A percentile compares a stretch with the other conserved stretches of the same genome.
phyloP scores from a whole-genome alignment of 192 early-diverging fungal species.

The Borealophlyctis nickersoniae region DNA sequence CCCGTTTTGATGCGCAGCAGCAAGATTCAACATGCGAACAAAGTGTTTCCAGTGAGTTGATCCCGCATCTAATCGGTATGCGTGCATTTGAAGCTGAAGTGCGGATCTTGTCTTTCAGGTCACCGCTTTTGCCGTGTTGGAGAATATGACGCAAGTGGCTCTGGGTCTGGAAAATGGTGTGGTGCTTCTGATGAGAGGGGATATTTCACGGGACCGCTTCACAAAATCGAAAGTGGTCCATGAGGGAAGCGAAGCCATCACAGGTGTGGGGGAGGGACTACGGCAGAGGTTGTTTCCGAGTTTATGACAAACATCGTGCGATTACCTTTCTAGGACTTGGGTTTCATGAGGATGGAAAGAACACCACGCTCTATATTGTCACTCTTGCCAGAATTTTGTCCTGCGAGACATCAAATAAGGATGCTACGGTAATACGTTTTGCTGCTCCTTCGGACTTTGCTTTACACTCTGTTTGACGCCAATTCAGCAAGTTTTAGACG shows the following conservation, averaged over 20 bases:
- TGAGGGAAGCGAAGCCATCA: constrained; percentile 80
- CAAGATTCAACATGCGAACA: constrained; percentile 63
- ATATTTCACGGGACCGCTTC: constrained; percentile 71
- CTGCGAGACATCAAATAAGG: constrained; percentile 55
- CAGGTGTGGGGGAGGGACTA: constrained; percentile 51
- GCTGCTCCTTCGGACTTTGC: background rate
- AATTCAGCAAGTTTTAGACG: constrained; percentile 58
- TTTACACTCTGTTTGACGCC: no score
- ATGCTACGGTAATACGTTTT: constrained; percentile 29
- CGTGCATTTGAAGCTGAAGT: no score
- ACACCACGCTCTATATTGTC: constrained; percentile 64
- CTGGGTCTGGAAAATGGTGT: constrained; percentile 90
- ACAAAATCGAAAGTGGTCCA: constrained; percentile 80
- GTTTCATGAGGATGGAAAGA: constrained; percentile 65
- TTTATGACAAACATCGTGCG: background rate
- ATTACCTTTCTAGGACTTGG: constrained; percentile 54
- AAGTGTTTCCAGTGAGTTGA: constrained; percentile 59
- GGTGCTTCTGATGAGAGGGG: constrained; percentile 78
- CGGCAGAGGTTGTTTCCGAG: background rate
- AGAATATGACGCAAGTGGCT: constrained; percentile 82
- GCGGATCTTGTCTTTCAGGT: constrained; percentile 38
- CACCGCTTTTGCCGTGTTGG: constrained; percentile 70
- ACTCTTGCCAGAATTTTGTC: constrained; percentile 61
- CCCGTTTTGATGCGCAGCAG: constrained; percentile 62
- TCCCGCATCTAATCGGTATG: constrained; percentile 3